Base-by-base conservation (phyloP, 495 filamentous ascomycete species). In the Neurospora sp. region DNA sequence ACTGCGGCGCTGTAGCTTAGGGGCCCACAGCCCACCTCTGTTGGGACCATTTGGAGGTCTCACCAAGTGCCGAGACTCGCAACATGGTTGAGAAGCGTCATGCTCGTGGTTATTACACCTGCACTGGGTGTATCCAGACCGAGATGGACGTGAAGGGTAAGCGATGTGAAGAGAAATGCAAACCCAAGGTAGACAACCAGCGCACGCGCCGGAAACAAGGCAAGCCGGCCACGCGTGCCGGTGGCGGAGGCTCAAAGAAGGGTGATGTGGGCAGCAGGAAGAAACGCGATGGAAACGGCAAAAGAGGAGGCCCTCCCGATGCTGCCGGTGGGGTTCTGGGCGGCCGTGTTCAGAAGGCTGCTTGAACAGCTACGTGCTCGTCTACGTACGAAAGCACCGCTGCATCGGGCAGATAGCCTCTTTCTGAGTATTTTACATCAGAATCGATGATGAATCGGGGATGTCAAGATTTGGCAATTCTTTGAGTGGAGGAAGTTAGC, bases 391-490 rank as follows among this genome's bases (percentile, higher is more conserved):
- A 39, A 8, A 39, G 8, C 2, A 0, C 8, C 38, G 8, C 0
- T 8, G 38, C 9, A 39, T 39, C 39, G 39, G 8, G 4, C 8
- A 39, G 7, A 39, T 9, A 39, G 2, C 3, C 41, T 44, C 18
- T 7, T 44, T n/a, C 3, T 0, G 41, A 44, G 16, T 44, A 4
- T 18, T n/a, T 3, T 0, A 8, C 5, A 12, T 3, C 18, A n/a
- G 20, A n/a, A 3, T 18, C 0, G 3, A 45, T 9, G 16, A 0
- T 0, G 5, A n/a, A n/a, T 8, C 8, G 7, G 7, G 7, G 3
- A 9, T 20, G 9, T 20, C 8, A 45, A 3, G 4, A 41, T 6
- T 41, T 41, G 14, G 40, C 4, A 14, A 41, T 1, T 14, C 40
- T 41, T 0, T 14, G 3, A 41, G 4, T 16, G 14, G 12, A 20